phyloP scores from a whole-genome alignment of 2,329 filamentous ascomycete genomes.

The Neoscytalidium dimidiatum region DNA sequence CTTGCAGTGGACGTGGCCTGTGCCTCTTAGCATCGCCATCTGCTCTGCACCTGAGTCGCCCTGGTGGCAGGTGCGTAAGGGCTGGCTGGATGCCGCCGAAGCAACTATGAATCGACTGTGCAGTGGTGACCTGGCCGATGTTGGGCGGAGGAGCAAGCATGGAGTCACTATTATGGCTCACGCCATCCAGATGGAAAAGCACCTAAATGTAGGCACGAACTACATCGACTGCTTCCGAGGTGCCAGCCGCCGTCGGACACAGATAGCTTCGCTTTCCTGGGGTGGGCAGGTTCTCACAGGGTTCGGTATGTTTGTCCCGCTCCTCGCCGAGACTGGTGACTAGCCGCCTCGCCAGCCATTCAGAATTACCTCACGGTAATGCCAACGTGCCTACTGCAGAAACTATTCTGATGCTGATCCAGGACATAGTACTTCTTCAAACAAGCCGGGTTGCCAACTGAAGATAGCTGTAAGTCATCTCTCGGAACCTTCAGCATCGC shows the following conservation, averaged over 20 bases:
- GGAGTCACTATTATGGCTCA: constrained; percentile 81
- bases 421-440: constrained; percentile 44
- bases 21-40: constrained; percentile 65
- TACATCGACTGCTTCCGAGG: constrained; percentile 84
- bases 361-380: constrained; percentile 42
- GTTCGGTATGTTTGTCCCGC: constrained; percentile 23
- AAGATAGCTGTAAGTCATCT: constrained; percentile 46
- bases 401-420: neutral
- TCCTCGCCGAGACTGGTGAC: neutral
- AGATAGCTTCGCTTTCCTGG: constrained; percentile 59
- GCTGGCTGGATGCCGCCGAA: constrained; percentile 65
- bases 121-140: neutral
- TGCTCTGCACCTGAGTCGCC: constrained; percentile 68
- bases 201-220: constrained; percentile 67
- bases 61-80: constrained; percentile 71
- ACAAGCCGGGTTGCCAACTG: constrained; percentile 45
- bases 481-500: constrained; percentile 62
- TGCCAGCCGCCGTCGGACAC: constrained; percentile 73
- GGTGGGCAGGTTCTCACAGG: constrained; percentile 47
- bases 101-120: constrained; percentile 63
- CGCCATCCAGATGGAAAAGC: constrained; percentile 76
- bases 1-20: constrained; percentile 74
- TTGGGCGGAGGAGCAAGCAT: neutral
- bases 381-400: neutral
- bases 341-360: constrained; percentile 31